Evolutionary conservation across 2,329 filamentous ascomycete genomes (phyloP).

Genomic region (Uncinocarpus reesii): DNA sequence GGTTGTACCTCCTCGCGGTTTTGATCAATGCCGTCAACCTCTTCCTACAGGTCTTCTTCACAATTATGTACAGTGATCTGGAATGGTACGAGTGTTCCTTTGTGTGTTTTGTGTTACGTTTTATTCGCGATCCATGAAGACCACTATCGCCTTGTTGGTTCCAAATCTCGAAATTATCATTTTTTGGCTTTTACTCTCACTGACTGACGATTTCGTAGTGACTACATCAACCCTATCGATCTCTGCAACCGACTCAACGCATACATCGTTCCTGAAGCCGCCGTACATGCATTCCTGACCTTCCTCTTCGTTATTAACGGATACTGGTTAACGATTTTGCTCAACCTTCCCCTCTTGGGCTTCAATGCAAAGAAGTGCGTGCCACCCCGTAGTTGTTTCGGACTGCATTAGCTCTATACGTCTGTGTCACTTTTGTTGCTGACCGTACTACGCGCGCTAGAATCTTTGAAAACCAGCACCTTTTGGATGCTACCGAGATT

Average conservation of each 20-base stretch:
- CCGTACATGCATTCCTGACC: constrained; percentile 91
- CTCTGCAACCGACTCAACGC: constrained; percentile 99
- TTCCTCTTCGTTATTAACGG: constrained; percentile 96
- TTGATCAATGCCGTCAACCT: constrained; percentile 99
- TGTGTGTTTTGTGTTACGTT: background rate
- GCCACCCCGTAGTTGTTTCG: too few relatives aligned
- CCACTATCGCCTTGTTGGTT: background rate
- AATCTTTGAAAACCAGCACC: constrained; percentile 93
- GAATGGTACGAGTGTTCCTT: constrained; percentile 67
- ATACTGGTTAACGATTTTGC: constrained; percentile 86
- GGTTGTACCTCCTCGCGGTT: constrained; percentile 95
- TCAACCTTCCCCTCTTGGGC: constrained; percentile 82
- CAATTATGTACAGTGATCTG: constrained; percentile 99
- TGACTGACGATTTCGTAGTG: constrained; percentile 45
- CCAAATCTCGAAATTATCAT: background rate
- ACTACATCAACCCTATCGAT: constrained; percentile 99
- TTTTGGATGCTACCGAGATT: constrained; percentile 95
- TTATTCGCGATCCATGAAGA: background rate
- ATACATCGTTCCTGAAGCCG: constrained; percentile 97
- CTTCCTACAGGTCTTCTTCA: constrained; percentile 99
- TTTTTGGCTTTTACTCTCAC: constrained; percentile 9
- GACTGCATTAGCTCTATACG: background rate
- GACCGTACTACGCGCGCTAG: constrained; percentile 40
- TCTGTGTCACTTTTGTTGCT: background rate
- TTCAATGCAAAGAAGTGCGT: constrained; percentile 99